These are phyloP conservation scores for Eimeria tenella DNA, from an alignment of 169 alveolate genomes.

Conservation along the genomic window DNA sequence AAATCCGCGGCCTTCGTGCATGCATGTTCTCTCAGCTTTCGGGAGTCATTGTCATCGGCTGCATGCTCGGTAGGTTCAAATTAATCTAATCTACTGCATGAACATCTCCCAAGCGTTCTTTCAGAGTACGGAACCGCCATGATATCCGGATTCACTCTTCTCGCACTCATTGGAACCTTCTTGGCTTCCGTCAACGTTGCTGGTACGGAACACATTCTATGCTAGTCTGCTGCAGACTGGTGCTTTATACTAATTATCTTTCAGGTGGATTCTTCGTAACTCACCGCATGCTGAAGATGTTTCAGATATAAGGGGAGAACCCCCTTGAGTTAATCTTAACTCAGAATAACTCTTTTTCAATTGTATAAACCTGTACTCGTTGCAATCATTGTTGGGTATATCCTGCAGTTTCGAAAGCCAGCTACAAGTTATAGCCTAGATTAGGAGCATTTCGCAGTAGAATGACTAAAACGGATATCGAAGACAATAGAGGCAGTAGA, in stretches of 20 bases:
- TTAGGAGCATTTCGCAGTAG: too few species aligned
- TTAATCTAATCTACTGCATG: neutral
- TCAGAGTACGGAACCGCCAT: slow-evolving; percentile 73
- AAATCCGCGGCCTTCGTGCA: neutral
- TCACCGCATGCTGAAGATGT: slow-evolving; percentile 96
- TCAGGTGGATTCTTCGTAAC: slow-evolving; percentile 95
- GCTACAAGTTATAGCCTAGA: too few species aligned
- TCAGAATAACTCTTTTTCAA: slow-evolving; percentile 23
- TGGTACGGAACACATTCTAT: slow-evolving; percentile 2
- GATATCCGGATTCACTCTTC: slow-evolving; percentile 52
- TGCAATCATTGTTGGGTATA: too few species aligned
- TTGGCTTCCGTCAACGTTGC: slow-evolving; percentile 82
- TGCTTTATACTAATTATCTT: neutral
- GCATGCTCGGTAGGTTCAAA: slow-evolving; percentile 83
- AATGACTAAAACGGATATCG: too few species aligned
- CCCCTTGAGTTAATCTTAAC: slow-evolving; percentile 1
- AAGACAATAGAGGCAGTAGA: too few species aligned
- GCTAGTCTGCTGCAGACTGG: neutral
- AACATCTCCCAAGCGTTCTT: neutral
- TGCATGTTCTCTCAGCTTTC: slow-evolving; percentile 79
- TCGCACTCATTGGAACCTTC: slow-evolving; percentile 75
- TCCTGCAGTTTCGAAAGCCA: too few species aligned
- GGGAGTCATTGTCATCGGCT: slow-evolving; percentile 92
- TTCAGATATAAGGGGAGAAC: slow-evolving; percentile 79
- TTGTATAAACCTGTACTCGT: neutral